Evolutionary conservation across 1,284 basidiomycete genomes (phyloP).

Genomic region (Xanthoconium separans): DNA sequence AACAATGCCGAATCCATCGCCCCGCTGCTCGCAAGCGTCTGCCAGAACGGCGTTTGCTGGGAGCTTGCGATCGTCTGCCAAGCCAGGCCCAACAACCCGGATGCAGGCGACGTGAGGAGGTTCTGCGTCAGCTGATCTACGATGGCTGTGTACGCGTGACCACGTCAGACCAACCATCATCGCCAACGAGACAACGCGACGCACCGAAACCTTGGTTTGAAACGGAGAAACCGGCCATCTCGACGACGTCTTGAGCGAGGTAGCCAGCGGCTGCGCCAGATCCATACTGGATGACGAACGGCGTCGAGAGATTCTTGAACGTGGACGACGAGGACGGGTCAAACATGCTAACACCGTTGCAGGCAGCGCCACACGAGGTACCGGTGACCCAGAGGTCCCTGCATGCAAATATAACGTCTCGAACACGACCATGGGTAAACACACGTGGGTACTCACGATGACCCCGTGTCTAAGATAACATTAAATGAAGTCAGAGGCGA

Average conservation of each 20-base stretch:
- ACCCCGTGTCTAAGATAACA: conserved; percentile 58
- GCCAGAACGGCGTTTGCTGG: conserved; percentile 43
- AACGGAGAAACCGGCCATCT: conserved; percentile 45
- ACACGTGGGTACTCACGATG: conserved; percentile 35
- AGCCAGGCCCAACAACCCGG: conserved; percentile 29
- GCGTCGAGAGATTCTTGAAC: conserved; percentile 23
- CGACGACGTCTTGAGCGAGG: conserved; percentile 39
- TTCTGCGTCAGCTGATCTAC: conserved; percentile 12
- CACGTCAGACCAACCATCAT: not conserved
- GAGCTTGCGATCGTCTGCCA: conserved; percentile 29
- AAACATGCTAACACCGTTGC: conserved; percentile 11
- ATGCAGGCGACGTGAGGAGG: conserved; percentile 22
- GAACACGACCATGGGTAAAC: not conserved
- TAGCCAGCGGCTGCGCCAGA: conserved; percentile 31
- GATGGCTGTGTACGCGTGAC: conserved; percentile 17
- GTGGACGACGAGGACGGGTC: conserved; percentile 27
- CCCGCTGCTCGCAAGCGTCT: conserved; percentile 40
- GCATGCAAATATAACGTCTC: not conserved
- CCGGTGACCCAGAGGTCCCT: conserved; percentile 30
- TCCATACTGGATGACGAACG: conserved; percentile 25
- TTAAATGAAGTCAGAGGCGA: conserved; percentile 40
- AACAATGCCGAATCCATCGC: conserved; percentile 38
- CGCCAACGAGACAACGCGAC: conserved; percentile 5
- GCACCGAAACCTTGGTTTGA: conserved; percentile 41
- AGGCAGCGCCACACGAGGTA: conserved; percentile 16